Conservation (phyloP, 352 stramenopile species). For the Pythium myriotylum region DNA sequence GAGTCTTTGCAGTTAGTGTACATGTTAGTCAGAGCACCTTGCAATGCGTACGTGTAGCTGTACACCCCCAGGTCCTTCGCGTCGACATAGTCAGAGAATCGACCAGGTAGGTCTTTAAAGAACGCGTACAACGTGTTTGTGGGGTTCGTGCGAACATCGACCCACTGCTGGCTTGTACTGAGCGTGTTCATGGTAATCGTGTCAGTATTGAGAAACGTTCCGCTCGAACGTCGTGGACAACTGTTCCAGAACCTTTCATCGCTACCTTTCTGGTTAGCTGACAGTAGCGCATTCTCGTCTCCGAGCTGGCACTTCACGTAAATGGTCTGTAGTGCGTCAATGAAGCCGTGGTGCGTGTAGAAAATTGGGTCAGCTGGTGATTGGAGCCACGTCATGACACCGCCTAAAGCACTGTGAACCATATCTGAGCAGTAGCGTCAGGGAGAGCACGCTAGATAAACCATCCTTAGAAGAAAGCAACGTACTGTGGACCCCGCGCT, state of each 20-base stretch:
- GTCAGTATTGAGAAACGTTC: constrained; percentile 18
- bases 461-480: background rate
- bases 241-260: constrained; percentile 38
- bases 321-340: constrained; percentile 27
- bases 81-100: constrained; percentile 47
- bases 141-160: constrained; percentile 38
- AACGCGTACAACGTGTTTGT: constrained; percentile 57
- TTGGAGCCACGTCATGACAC: constrained; percentile 21
- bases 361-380: constrained; percentile 32
- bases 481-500: constrained; percentile 32
- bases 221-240: constrained; percentile 30
- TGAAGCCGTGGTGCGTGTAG: constrained; percentile 26
- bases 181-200: constrained; percentile 17
- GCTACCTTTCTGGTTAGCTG: constrained; percentile 28
- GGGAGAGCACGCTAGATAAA: background rate
- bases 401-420: constrained; percentile 22
- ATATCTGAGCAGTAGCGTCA: constrained; percentile 6
- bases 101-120: constrained; percentile 60
- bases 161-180: constrained; percentile 11
- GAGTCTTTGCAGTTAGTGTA: constrained; percentile 47
- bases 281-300: constrained; percentile 26
- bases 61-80: constrained; percentile 54
- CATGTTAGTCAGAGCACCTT: constrained; percentile 49
- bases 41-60: constrained; percentile 67
- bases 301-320: constrained; percentile 32